A percentile compares a stretch with the other conserved stretches of the same genome.
phyloP scores from a whole-genome alignment of 306 rosid genomes.

The Citrullus mucosospermus region DNA sequence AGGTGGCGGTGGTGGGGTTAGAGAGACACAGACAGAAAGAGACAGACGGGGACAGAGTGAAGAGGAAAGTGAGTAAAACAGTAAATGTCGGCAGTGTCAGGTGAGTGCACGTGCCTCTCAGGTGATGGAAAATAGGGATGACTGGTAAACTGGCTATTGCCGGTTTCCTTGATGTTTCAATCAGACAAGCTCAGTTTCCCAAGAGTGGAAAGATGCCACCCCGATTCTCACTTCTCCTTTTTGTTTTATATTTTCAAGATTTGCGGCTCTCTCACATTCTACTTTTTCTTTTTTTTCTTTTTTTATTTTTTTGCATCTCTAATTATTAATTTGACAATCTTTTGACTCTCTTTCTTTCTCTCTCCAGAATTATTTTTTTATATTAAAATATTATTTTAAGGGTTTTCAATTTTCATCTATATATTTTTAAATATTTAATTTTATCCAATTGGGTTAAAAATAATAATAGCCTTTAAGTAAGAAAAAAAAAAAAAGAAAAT shows the following conservation, averaged over 20 bases:
- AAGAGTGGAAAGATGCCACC: background rate
- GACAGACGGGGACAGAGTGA: background rate
- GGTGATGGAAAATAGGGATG: background rate
- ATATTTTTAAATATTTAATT: too few relatives aligned
- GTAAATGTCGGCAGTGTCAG: constrained; percentile 2
- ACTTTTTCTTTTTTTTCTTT: background rate
- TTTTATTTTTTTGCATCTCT: background rate
- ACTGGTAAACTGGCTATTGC: background rate
- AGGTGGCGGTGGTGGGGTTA: background rate
- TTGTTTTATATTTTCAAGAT: constrained; percentile 4
- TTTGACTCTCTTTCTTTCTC: background rate
- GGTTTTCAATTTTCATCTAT: too few relatives aligned
- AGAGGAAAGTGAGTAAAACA: background rate
- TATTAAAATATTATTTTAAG: too few relatives aligned
- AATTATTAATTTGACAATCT: background rate
- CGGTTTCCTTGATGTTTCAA: background rate
- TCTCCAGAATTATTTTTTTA: background rate
- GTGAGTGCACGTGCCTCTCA: background rate
- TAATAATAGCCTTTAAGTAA: too few relatives aligned
- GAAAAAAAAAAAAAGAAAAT: too few relatives aligned
- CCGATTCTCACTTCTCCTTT: background rate
- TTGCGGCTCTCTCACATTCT: background rate
- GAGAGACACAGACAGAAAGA: background rate
- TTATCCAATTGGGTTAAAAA: too few relatives aligned
- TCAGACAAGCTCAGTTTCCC: background rate